Evolutionary conservation across 78 protist species (phyloP), one percentile per base, ranked within the genome.

Genomic region (Dictyostelium brefeldianum): DNA sequence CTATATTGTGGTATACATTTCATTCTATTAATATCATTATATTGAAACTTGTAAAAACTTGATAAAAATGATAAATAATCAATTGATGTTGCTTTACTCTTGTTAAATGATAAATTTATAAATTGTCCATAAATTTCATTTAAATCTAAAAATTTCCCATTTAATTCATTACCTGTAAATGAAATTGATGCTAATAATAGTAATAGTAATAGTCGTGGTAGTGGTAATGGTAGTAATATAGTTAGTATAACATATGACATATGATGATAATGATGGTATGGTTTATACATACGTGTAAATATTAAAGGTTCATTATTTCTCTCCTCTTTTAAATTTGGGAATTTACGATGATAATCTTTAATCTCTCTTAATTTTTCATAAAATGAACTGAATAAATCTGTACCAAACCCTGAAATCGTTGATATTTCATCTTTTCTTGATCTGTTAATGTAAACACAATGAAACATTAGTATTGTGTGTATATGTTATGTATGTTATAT

Each of bases 91-190:
- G 36, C 9, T 25, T 31, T 82, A 15, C 54, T 69, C 53, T 74
- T 36, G 3, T 59, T 15, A 10, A 48, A 54, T 43, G 87, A 78
- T 62, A 92, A 56, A 77, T 92, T 92, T 27, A 92, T 27, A 80
- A 75, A 92, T 10, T 53, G 5, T 22, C 74, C 83, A 80, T 75
- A 85, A 57, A 83, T 4, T 53, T 83, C 92, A 83, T 92, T 83
- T 43, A 92, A 53, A 77, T 95, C 96, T 36, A 94, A 89, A 25
- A 64, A 81, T 89, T 65, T 87, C 20, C 96, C 96, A 57, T 80
- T 51, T 27, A 41, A 20, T 81, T 94, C 96, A 62, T 80, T 90
- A 57, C 96, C 96, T 22, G 93, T 54, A 71, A 94, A 94, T 69
- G 87, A 50, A 43, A 82, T 47, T n/a, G 15, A 51, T 50, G 89